These are phyloP conservation scores for Claviceps sp. DNA, from an alignment of 2,329 filamentous ascomycete genomes.

Conservation along the genomic window DNA sequence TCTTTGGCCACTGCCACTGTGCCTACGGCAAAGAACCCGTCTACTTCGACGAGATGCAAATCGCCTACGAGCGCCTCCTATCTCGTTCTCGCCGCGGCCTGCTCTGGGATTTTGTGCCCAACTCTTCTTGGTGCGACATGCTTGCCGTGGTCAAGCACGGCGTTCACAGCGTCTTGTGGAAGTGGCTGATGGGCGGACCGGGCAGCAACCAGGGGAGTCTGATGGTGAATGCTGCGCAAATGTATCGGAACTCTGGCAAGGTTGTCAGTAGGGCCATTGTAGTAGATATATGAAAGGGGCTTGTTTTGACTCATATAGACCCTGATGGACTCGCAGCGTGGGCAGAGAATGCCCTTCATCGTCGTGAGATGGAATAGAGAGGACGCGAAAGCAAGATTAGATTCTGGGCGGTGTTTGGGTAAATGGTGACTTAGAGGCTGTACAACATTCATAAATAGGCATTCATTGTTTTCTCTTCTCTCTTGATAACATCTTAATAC, in stretches of 20 bases:
- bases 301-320: background rate
- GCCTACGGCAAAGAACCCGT: slow-evolving; percentile 56
- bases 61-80: slow-evolving; percentile 54
- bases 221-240: slow-evolving; percentile 45
- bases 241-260: slow-evolving; percentile 38
- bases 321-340: background rate
- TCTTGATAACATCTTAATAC: too few species aligned
- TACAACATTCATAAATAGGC: too few species aligned
- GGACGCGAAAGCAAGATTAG: too few species aligned
- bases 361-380: background rate
- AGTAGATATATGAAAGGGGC: slow-evolving; percentile 16
- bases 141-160: slow-evolving; percentile 31
- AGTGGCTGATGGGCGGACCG: slow-evolving; percentile 42
- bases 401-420: too few species aligned
- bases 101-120: slow-evolving; percentile 33
- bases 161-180: slow-evolving; percentile 35
- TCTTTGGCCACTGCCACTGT: slow-evolving; percentile 78
- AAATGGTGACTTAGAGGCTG: too few species aligned
- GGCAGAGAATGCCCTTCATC: background rate
- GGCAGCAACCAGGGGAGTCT: slow-evolving; percentile 35
- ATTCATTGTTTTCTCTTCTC: too few species aligned
- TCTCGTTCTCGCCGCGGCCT: slow-evolving; percentile 27
- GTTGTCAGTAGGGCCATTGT: slow-evolving; percentile 27
- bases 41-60: slow-evolving; percentile 64
- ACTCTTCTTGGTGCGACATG: slow-evolving; percentile 32